Evolutionary conservation across 495 filamentous ascomycete genomes (phyloP).

Genomic region (Podospora pseudoanserina): DNA sequence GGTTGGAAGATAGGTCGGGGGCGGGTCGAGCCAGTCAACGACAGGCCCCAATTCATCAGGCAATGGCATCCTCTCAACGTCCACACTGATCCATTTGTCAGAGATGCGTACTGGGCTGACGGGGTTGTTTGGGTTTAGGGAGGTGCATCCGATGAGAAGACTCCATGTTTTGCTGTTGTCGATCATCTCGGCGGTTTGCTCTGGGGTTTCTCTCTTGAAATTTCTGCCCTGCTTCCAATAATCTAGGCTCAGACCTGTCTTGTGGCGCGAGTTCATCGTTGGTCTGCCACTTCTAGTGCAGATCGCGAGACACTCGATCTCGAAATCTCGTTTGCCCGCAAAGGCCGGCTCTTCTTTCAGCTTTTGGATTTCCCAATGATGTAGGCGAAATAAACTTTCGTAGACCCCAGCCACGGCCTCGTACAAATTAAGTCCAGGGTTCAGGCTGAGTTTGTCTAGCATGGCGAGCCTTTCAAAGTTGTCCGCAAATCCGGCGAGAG

Average conservation of each 20-base stretch:
- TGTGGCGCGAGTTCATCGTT: conserved; percentile 66
- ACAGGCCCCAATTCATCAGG: conserved; percentile 42
- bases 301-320: conserved; percentile 52
- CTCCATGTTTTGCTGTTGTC: conserved; percentile 50
- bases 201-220: conserved; percentile 36
- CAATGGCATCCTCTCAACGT: conserved; percentile 50
- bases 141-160: conserved; percentile 60
- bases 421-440: conserved; percentile 75
- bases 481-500: conserved; percentile 65
- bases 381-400: conserved; percentile 58
- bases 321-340: conserved; percentile 47
- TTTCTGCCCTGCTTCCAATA: conserved; percentile 75
- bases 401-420: conserved; percentile 82
- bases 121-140: conserved; percentile 42
- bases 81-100: conserved; percentile 60
- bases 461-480: conserved; percentile 77
- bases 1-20: conserved; percentile 41
- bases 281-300: conserved; percentile 72
- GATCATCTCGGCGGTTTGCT: conserved; percentile 25
- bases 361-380: conserved; percentile 64
- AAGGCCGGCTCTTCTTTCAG: conserved; percentile 50
- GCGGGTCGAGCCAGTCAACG: conserved; percentile 67
- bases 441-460: conserved; percentile 73
- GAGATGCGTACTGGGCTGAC: conserved; percentile 61
- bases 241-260: conserved; percentile 73